These are phyloP conservation scores for Globisporangium nagaii DNA, from an alignment of 352 stramenopile species.

Conservation along the genomic window DNA sequence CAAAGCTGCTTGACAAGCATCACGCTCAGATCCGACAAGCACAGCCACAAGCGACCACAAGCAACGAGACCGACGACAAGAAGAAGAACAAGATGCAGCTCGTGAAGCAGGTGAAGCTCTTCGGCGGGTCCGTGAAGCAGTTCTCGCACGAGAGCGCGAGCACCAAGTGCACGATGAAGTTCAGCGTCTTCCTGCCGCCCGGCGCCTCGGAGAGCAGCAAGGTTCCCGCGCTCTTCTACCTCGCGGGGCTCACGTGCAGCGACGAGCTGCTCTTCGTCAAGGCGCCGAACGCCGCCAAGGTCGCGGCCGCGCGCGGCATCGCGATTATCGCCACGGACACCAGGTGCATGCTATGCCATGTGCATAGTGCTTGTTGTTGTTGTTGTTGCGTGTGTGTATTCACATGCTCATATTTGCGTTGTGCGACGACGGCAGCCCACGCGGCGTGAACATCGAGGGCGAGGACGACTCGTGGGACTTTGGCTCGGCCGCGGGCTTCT, in stretches of 20 bases:
- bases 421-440: constrained; percentile 49
- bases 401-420: neutral
- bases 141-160: constrained; percentile 76
- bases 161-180: constrained; percentile 89
- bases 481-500: constrained; percentile 95
- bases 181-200: constrained; percentile 86
- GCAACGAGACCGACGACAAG: neutral
- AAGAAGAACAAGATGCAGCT: constrained; percentile 38
- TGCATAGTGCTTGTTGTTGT: neutral
- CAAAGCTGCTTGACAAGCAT: constrained; percentile 5
- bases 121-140: constrained; percentile 78
- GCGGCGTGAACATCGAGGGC: constrained; percentile 85
- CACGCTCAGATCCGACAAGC: neutral
- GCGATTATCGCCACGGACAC: constrained; percentile 96
- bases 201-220: constrained; percentile 53
- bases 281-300: constrained; percentile 84
- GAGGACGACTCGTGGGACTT: constrained; percentile 97
- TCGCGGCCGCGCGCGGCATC: constrained; percentile 88
- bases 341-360: constrained; percentile 19
- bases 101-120: constrained; percentile 71
- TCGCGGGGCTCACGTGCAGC: constrained; percentile 96
- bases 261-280: constrained; percentile 96
- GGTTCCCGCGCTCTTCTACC: constrained; percentile 92
- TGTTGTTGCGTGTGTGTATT: too few species aligned
- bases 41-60: too few species aligned